Evolutionary conservation across 2,329 filamentous ascomycete species (phyloP), one percentile per base, ranked within the genome.

Genomic region (Rosellinia necatrix): DNA sequence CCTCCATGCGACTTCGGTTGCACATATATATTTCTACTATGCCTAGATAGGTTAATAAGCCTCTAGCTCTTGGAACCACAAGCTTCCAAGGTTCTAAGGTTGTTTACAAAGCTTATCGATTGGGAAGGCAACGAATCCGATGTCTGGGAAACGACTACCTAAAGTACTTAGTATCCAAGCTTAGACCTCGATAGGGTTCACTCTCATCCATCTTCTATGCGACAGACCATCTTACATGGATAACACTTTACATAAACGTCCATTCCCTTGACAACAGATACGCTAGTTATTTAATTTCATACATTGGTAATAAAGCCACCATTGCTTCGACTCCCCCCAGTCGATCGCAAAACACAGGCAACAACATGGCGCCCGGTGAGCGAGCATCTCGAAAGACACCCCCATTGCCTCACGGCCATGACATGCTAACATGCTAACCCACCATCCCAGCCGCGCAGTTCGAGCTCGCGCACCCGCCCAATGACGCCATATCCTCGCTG

Each of bases 401-500:
- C 17, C 10, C 10, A 17, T 4, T 19, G n/a, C 10, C 12, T 8
- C 34, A 4, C 13, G 27, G 6, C 19, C 19, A 15, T 17, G 8
- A 17, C 4, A 38, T 19, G 21, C 4, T 12, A 13, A 22, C 37
- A 6, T 48, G 22, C 25, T 38, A 52, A 61, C 46, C 13, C 47
- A 30, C 24, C 13, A 22, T 19, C n/a, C 19, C 60, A 86, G 83
- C 82, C 73, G 80, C 86, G 63, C 91, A 96, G 80, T 92, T 90
- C 76, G 89, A 94, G 74, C 83, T 97, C 69, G 81, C 86, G 58
- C 85, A 91, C 66, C 87, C 92, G 42, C 94, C 94, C 9, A 83
- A 82, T 65, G 94, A 99, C 75, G 90, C 89, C 66, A 89, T 97
- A 67, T 96, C 93, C 43, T 82, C 91, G 21, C 79, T 97, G 68